phyloP scores from a whole-genome alignment of 257 asterid species.

The Phtheirospermum japonicum region DNA sequence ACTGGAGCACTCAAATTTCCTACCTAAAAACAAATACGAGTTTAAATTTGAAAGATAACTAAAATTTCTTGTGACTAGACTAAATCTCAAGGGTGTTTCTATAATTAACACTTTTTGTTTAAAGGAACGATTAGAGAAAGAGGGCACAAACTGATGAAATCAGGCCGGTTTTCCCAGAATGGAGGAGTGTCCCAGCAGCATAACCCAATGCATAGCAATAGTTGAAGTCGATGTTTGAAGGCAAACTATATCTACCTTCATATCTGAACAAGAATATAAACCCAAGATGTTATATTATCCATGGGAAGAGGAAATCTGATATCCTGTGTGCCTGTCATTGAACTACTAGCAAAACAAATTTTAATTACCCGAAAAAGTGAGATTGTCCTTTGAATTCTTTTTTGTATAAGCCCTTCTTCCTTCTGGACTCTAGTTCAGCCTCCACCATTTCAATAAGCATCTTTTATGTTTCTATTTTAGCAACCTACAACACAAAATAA shows the following conservation, averaged over 20 bases:
- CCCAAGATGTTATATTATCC: conserved; percentile 1
- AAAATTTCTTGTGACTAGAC: not conserved
- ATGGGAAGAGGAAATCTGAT: not conserved
- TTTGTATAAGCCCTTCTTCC: conserved; percentile 42
- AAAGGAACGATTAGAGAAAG: not conserved
- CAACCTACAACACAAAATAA: conserved; percentile 41
- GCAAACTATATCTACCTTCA: conserved; percentile 80
- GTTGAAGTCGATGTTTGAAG: conserved; percentile 65
- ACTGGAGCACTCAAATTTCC: conserved; percentile 79
- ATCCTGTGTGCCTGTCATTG: not conserved
- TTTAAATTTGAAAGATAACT: not conserved
- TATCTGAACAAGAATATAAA: conserved; percentile 37
- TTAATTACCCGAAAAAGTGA: conserved; percentile 68
- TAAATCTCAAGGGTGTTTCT: not conserved
- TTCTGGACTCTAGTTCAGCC: conserved; percentile 59
- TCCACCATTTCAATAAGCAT: conserved; percentile 85
- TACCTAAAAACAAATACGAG: conserved; percentile 36
- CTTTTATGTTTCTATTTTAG: too few relatives aligned
- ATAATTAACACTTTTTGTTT: not conserved
- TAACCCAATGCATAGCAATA: conserved; percentile 72
- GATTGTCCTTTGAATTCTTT: conserved; percentile 64
- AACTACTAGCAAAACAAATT: not conserved
- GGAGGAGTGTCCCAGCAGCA: conserved; percentile 41
- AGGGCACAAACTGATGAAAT: conserved; percentile 53
- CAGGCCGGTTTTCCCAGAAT: conserved; percentile 36